Base-by-base conservation (phyloP, 805 yeast species). In the Starmera caribaea region DNA sequence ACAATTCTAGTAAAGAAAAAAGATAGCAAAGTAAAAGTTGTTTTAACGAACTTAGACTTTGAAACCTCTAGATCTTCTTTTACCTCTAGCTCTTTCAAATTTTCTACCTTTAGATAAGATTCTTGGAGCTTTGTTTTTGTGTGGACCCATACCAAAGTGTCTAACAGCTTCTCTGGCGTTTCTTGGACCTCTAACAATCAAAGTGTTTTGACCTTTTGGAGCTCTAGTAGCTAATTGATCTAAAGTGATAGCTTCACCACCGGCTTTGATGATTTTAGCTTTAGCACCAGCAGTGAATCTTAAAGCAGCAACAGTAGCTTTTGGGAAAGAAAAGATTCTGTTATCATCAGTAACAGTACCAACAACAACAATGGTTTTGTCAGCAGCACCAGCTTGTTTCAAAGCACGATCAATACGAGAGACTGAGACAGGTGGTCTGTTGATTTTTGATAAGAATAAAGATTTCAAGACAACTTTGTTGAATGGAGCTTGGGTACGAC, bases 1-100 rank as follows among this genome's bases (percentile, higher is more conserved):
- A 7, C 13, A 8, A 12, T 14, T 27, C 16, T 14, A 27, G 15
- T 24, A 9, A 16, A 27, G 8, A 7, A 10, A 36, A 21, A 26
- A n/a, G 27, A 26, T 14, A 9, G 24, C 32, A 32, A 29, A 33
- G 27, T 21, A 14, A 31, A 15, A 31, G 21, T 13, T 24, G 21
- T 13, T 24, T 40, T 37, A 46, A 32, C 45, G 51, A 53, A 48
- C 51, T 87, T 90, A 92, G 76, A 92, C 99, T 85, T 92, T 92
- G 98, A 92, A 92, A 79, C 96, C 99, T 82, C 94, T 88, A 58
- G 97, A 89, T 71, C 78, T 82, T 79, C 99, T 81, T 74, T 83
- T 94, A 82, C 99, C 99, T 86, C 99, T 92, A 65, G 97, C 99
- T 76, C 92, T 88, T 82, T 92, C 98, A 82, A 92, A 92, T 79